Evolutionary conservation across 352 stramenopile species (phyloP), one percentile per base, ranked within the genome.

Genomic region (Phytopythium mirpurense): DNA sequence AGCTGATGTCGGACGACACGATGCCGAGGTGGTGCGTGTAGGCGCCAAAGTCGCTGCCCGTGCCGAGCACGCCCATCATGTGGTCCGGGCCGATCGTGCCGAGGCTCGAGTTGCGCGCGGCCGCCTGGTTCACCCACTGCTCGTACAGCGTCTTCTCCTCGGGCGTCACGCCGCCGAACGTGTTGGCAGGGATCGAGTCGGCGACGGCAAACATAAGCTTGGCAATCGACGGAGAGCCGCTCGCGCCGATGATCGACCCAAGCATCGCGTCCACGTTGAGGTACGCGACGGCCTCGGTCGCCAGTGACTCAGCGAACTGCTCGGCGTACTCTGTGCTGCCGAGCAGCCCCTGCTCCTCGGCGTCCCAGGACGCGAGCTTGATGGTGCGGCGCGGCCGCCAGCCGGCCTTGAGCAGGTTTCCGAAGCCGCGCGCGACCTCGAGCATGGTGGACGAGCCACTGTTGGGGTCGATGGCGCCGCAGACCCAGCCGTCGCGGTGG

Each of bases 401-500:
- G 32, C 78, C 72, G 0, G 37, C 14, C 32, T 67, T 59, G 7
- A 91, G 31, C 35, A 95, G 58, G 36, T 66, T 48, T 5, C 78
- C 77, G 15, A 92, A 57, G 38, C 62, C 62, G 16, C 70, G 71
- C 2, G 76, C 83, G 14, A 95, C 68, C 65, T 96, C 86, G 3
- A 95, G 37, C 62, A 95, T 65, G 8, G 68, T 60, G 0, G 79
- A 63, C 4, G 84, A 93, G 24, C 78, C 86, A 23, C 65, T 86
- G 31, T 85, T 86, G 15, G 86, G 86, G 56, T 96, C 86, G 7
- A 79, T 70, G 0, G 82, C 86, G 9, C 84, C 86, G 42, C 84
- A 93, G 2, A 95, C 78, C 86, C 86, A 96, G 5, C 80, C 84
- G 58, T 96, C 86, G 27, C 86, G 74, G 59, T 95, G 86, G 64